phyloP scores from a whole-genome alignment of 257 asterid species.

The Solanum paucissectum region DNA sequence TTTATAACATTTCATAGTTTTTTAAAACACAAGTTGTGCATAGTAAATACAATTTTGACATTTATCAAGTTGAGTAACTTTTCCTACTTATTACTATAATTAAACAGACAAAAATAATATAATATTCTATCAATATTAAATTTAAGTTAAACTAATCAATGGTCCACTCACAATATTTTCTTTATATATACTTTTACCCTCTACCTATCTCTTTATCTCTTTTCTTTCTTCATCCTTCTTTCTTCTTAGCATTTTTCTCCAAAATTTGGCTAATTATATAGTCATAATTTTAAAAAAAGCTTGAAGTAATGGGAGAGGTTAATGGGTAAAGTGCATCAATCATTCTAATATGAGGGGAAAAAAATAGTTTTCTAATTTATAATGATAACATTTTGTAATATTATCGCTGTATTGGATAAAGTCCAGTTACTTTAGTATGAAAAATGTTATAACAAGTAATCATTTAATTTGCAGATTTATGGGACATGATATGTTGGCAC shows the following conservation, averaged over 20 bases:
- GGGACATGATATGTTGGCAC: constrained; percentile 93
- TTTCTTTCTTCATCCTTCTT: not conserved
- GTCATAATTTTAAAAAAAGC: not conserved
- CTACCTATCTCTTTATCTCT: not conserved
- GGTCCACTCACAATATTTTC: not conserved
- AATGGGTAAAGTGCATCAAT: not conserved
- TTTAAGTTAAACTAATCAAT: not conserved
- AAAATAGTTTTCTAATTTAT: not conserved
- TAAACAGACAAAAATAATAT: too few relatives aligned
- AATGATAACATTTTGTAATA: not conserved
- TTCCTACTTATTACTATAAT: too few relatives aligned
- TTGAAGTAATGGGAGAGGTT: not conserved
- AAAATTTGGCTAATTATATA: not conserved
- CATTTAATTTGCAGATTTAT: constrained; percentile 32
- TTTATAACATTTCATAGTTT: too few relatives aligned
- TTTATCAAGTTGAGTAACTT: too few relatives aligned
- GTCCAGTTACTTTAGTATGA: not conserved
- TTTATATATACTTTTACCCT: not conserved
- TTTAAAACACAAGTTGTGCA: too few relatives aligned
- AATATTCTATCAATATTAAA: not conserved
- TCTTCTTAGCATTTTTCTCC: not conserved
- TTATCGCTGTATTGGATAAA: not conserved
- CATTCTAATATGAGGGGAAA: not conserved
- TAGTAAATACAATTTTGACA: too few relatives aligned
- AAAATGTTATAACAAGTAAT: not conserved